Conservation (phyloP, 1,284 basidiomycete species). For the Rhodotorula sp. region DNA sequence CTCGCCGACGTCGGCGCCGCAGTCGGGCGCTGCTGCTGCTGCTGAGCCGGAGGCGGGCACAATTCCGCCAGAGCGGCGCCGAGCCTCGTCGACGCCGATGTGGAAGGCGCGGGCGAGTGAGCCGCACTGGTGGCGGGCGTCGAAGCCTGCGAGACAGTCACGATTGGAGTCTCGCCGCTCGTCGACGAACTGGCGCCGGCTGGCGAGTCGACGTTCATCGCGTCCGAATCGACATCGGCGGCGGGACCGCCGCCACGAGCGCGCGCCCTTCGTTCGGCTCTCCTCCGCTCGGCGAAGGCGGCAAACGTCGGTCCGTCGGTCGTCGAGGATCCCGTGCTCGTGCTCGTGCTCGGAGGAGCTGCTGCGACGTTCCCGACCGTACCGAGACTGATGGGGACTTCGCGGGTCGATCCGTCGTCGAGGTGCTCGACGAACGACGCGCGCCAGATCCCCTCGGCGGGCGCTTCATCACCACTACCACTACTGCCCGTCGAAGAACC, state of each 20-base stretch:
- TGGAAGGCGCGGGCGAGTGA: background rate
- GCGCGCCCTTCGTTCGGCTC: conserved; percentile 8
- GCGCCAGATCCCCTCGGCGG: conserved; percentile 24
- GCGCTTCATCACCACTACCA: background rate
- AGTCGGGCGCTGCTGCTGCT: background rate
- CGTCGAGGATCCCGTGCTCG: background rate
- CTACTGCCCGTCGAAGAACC: background rate
- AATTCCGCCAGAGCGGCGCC: background rate
- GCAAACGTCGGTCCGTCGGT: conserved; percentile 1
- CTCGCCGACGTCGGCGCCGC: conserved; percentile 7
- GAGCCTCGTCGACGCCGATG: background rate
- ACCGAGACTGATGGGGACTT: background rate
- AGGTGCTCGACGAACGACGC: conserved; percentile 16
- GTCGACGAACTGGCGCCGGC: background rate
- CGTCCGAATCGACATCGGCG: background rate
- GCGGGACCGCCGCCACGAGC: background rate
- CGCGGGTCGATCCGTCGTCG: background rate
- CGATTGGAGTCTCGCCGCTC: background rate
- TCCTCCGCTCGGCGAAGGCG: conserved; percentile 14
- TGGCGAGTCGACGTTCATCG: background rate
- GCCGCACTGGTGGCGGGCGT: background rate
- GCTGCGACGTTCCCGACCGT: background rate
- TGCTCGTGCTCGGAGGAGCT: background rate
- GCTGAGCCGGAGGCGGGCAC: background rate
- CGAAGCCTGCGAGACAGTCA: conserved; percentile 5